phyloP scores from a whole-genome alignment of 768 basidiomycete species.

The Lactarius psammicola region DNA sequence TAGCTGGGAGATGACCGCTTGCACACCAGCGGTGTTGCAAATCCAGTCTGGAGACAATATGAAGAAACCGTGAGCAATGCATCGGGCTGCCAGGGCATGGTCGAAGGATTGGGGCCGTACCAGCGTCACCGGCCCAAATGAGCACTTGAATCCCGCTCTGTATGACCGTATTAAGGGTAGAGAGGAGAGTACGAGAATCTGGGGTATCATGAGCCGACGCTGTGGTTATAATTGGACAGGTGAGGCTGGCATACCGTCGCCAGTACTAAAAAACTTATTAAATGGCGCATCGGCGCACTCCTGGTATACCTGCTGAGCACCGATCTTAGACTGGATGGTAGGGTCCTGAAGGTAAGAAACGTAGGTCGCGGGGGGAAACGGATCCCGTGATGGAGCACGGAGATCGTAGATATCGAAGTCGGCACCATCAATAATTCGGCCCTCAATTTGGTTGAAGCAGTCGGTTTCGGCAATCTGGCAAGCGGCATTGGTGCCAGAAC shows the following conservation, averaged over 20 bases:
- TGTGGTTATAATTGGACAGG: not conserved
- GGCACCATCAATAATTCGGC: conserved; percentile 43
- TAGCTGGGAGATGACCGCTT: no score
- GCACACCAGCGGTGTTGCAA: no score
- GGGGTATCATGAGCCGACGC: conserved; percentile 32
- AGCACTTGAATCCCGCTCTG: conserved; percentile 41
- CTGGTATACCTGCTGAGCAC: no score
- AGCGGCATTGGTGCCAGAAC: no score
- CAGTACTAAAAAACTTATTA: conserved; percentile 39
- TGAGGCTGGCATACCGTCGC: conserved; percentile 45
- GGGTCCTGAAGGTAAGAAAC: no score
- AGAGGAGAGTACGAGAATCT: not conserved
- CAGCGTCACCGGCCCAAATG: conserved; percentile 44
- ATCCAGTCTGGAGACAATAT: conserved; percentile 40
- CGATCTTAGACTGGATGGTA: no score
- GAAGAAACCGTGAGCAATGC: conserved; percentile 41
- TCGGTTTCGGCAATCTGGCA: conserved; percentile 48
- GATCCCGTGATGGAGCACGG: no score
- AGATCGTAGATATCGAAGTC: conserved; percentile 49
- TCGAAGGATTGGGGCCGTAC: not conserved
- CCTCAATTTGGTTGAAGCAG: conserved; percentile 50
- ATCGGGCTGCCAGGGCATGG: no score
- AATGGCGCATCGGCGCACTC: conserved; percentile 39
- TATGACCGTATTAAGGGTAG: no score
- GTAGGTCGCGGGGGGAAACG: no score